phyloP scores from a whole-genome alignment of 202 grass and related monocot species.

The Digitaria exilis region DNA sequence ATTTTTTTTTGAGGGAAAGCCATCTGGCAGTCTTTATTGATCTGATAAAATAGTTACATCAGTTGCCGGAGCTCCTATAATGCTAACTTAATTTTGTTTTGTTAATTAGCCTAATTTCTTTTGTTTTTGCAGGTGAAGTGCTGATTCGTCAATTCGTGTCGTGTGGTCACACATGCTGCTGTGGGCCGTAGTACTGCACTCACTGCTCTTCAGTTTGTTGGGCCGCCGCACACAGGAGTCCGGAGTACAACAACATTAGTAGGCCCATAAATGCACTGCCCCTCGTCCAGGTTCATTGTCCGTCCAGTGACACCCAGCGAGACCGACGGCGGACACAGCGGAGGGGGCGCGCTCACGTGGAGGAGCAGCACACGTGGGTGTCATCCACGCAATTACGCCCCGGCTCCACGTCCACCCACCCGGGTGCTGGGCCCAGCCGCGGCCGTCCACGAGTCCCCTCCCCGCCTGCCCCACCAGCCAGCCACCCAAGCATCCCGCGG shows the following conservation, averaged over 20 bases:
- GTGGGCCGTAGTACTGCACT: no score
- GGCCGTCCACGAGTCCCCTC: conserved; percentile 26
- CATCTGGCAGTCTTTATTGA: no score
- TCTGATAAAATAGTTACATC: no score
- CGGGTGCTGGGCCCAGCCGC: background rate
- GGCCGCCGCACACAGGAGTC: background rate
- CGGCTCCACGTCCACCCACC: conserved; percentile 20
- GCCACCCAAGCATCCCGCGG: background rate
- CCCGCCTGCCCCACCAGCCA: conserved; percentile 2
- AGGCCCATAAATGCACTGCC: background rate
- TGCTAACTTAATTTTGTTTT: no score
- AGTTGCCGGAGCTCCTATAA: no score
- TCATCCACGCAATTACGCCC: conserved; percentile 35
- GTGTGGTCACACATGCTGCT: background rate
- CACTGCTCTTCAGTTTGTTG: background rate
- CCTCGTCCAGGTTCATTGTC: background rate
- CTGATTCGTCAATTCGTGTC: no score
- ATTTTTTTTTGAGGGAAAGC: no score
- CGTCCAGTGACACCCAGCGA: no score
- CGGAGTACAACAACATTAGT: no score
- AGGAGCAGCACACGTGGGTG: background rate
- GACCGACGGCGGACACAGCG: background rate
- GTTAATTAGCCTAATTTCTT: conserved; percentile 22
- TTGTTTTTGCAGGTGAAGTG: conserved; percentile 47
- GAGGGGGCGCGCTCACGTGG: background rate